These are phyloP conservation scores for Pseudognaphalium luteoalbum DNA, from an alignment of 129 eudicot genomes.

Conservation along the genomic window DNA sequence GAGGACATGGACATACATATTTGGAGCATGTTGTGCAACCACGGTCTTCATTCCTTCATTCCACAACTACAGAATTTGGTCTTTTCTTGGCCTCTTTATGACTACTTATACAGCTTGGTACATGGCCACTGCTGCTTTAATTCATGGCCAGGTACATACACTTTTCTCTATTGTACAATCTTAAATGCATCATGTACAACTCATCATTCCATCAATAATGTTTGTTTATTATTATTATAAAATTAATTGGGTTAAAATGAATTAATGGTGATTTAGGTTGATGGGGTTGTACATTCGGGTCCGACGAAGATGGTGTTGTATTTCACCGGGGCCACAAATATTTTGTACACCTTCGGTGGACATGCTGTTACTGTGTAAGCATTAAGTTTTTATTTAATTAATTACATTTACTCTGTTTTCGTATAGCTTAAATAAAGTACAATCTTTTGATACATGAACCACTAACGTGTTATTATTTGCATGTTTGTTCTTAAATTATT, in stretches of 20 bases:
- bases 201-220: neutral
- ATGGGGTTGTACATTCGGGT: constrained; percentile 66
- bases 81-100: constrained; percentile 95
- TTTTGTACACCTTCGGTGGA: constrained; percentile 94
- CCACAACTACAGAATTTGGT: constrained; percentile 96
- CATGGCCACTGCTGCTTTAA: constrained; percentile 69
- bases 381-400: neutral
- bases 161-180: constrained; percentile 4
- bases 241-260: neutral
- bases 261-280: constrained; percentile 43
- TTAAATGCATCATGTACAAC: constrained; percentile 13
- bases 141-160: constrained; percentile 78
- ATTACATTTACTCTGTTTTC: neutral
- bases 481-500: neutral
- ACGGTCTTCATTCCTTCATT: constrained; percentile 96
- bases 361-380: constrained; percentile 99
- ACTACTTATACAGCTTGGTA: constrained; percentile 99
- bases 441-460: neutral
- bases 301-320: constrained; percentile 81
- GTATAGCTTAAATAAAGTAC: neutral
- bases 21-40: constrained; percentile 98
- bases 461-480: neutral
- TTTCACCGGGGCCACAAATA: constrained; percentile 97
- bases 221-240: neutral
- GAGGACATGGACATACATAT: constrained; percentile 99